A percentile compares a stretch with the other conserved stretches of the same genome.
Conservation (phyloP, 2,329 filamentous ascomycete genomes). For the Trichoderma lentiforme region DNA sequence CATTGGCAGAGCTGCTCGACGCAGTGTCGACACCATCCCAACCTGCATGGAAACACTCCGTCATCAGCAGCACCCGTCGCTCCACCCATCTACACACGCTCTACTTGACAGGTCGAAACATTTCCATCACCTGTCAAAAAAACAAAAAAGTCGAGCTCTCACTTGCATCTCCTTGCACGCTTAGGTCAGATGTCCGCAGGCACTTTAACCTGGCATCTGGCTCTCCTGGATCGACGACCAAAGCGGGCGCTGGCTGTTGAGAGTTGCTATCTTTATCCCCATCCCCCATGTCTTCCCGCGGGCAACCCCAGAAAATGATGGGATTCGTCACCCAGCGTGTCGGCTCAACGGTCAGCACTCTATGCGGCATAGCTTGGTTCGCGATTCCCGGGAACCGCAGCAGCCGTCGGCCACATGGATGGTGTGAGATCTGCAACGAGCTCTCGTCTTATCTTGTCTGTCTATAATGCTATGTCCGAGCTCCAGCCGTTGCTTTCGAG, state of each 20-base stretch:
- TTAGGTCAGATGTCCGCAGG: conserved; percentile 12
- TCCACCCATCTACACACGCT: background rate
- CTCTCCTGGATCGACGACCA: conserved; percentile 1
- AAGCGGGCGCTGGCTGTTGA: conserved; percentile 8
- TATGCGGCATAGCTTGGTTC: conserved; percentile 13
- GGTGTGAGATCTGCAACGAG: background rate
- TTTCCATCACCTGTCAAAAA: background rate
- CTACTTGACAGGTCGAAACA: background rate
- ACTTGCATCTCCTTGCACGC: conserved; percentile 1
- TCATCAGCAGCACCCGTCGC: background rate
- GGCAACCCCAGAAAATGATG: background rate
- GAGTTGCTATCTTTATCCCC: conserved; percentile 7
- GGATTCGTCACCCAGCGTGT: conserved; percentile 10
- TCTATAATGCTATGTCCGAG: background rate
- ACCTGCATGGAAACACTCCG: background rate
- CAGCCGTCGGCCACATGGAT: background rate
- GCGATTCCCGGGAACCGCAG: conserved; percentile 6
- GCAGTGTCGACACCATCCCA: background rate
- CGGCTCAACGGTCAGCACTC: conserved; percentile 15
- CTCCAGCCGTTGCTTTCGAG: background rate
- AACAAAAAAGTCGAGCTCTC: background rate
- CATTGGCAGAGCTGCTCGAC: background rate
- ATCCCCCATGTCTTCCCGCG: conserved; percentile 8
- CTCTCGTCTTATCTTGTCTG: background rate
- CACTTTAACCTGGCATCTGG: background rate